A percentile compares a stretch with the other conserved stretches of the same genome.
Evolutionary conservation across 257 asterid genomes (phyloP).

Genomic region (Solanum infundibuliforme): DNA sequence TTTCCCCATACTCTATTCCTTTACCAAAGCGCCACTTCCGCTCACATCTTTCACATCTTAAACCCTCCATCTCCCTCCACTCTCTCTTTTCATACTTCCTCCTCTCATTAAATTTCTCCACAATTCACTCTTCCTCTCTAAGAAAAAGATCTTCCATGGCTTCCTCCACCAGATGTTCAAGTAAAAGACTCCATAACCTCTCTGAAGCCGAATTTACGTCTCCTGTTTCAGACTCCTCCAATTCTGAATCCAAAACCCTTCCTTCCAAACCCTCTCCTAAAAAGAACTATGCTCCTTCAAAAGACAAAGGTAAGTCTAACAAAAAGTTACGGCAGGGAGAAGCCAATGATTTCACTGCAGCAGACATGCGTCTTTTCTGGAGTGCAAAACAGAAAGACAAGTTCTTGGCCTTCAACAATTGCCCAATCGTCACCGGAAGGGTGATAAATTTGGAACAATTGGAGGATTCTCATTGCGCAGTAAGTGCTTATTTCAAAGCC

Average conservation of each 20-base stretch:
- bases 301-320: neutral
- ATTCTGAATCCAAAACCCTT: neutral
- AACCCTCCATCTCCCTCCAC: neutral
- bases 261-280: neutral
- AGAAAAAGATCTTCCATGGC: neutral
- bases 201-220: neutral
- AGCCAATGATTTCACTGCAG: neutral
- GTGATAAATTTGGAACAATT: neutral
- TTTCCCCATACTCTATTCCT: neutral
- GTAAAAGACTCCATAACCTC: neutral
- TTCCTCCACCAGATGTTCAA: neutral
- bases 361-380: neutral
- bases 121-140: neutral
- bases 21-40: neutral
- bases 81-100: neutral
- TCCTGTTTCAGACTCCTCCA: neutral
- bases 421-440: neutral
- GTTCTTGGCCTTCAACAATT: neutral
- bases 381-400: neutral
- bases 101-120: neutral
- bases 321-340: neutral
- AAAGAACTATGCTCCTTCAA: neutral
- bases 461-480: neutral
- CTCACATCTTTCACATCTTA: neutral
- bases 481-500: neutral